Evolutionary conservation across 306 rosid genomes (phyloP).

Genomic region (Glycine soja): DNA sequence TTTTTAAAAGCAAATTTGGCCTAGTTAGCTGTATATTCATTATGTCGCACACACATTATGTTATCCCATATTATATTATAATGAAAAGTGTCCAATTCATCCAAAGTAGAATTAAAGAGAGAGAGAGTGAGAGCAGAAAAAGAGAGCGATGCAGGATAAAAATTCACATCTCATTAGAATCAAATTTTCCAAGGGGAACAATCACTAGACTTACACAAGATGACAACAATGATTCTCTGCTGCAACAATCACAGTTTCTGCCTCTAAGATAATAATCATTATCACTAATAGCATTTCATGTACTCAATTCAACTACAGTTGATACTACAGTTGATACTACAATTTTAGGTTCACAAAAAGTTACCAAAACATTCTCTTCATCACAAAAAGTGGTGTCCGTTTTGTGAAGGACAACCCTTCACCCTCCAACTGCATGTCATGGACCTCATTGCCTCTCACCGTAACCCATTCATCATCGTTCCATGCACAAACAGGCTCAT

Average conservation of each 20-base stretch:
- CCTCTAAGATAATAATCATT: too few species aligned
- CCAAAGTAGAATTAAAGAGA: slow-evolving; percentile 29
- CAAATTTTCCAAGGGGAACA: slow-evolving; percentile 20
- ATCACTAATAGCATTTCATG: slow-evolving; percentile 22
- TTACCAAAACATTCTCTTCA: slow-evolving; percentile 7
- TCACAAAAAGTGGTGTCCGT: slow-evolving; percentile 11
- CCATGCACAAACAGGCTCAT: slow-evolving; percentile 54
- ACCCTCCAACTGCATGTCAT: too few species aligned
- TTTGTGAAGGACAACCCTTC: slow-evolving; percentile 30
- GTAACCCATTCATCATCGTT: slow-evolving; percentile 63
- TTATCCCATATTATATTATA: slow-evolving; percentile 1
- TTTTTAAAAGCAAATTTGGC: not conserved
- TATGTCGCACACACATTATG: too few species aligned
- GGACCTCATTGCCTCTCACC: slow-evolving; percentile 59
- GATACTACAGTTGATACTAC: too few species aligned
- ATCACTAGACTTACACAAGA: slow-evolving; percentile 32
- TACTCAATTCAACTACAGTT: slow-evolving; percentile 25
- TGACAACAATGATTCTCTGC: slow-evolving; percentile 14
- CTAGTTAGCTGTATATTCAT: not conserved
- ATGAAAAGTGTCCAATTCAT: not conserved
- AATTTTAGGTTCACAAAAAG: slow-evolving; percentile 28
- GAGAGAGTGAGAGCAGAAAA: not conserved
- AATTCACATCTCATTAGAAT: slow-evolving; percentile 24
- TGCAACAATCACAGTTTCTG: not conserved
- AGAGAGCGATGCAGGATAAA: slow-evolving; percentile 38